Evolutionary conservation across 352 stramenopile genomes (phyloP).

Genomic region (Globisporangium recalcitrans): DNA sequence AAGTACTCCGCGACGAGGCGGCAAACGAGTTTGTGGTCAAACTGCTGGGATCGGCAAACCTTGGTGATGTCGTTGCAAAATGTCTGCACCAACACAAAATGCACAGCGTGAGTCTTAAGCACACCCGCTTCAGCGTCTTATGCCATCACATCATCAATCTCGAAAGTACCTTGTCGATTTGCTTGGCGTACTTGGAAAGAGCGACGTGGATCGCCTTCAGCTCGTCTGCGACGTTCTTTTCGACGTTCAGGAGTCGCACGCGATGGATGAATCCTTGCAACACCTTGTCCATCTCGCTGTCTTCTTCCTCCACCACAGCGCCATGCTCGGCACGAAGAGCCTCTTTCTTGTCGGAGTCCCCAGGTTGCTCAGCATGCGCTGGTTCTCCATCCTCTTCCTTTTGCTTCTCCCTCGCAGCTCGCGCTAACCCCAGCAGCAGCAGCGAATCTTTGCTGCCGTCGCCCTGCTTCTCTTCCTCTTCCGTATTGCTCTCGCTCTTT

Average conservation of each 20-base stretch:
- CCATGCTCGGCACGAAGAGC: neutral
- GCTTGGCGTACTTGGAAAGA: conserved; percentile 73
- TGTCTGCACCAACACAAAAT: conserved; percentile 22
- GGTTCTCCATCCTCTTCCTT: conserved; percentile 13
- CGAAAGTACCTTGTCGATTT: conserved; percentile 66
- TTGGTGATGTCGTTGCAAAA: conserved; percentile 65
- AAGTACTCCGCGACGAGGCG: conserved; percentile 71
- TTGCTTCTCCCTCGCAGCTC: conserved; percentile 2
- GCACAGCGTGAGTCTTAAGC: no score
- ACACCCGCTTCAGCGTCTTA: neutral
- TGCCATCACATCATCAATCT: neutral
- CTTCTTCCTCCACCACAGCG: conserved; percentile 30
- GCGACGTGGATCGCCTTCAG: conserved; percentile 64
- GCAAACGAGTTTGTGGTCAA: conserved; percentile 61
- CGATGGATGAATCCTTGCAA: conserved; percentile 63
- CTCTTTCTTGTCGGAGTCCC: neutral
- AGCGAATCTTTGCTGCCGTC: conserved; percentile 1
- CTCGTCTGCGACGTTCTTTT: conserved; percentile 65
- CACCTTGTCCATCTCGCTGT: conserved; percentile 62
- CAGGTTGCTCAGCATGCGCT: neutral
- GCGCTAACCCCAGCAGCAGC: conserved; percentile 4
- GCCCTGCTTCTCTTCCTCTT: conserved; percentile 5
- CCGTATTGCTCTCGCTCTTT: neutral
- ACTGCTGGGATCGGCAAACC: conserved; percentile 50
- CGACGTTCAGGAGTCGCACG: conserved; percentile 58